Percentiles rank a stretch among this genome's conserved stretches.
Evolutionary conservation across 2,329 filamentous ascomycete species (phyloP).

Genomic region (Microdochium bolleyi): DNA sequence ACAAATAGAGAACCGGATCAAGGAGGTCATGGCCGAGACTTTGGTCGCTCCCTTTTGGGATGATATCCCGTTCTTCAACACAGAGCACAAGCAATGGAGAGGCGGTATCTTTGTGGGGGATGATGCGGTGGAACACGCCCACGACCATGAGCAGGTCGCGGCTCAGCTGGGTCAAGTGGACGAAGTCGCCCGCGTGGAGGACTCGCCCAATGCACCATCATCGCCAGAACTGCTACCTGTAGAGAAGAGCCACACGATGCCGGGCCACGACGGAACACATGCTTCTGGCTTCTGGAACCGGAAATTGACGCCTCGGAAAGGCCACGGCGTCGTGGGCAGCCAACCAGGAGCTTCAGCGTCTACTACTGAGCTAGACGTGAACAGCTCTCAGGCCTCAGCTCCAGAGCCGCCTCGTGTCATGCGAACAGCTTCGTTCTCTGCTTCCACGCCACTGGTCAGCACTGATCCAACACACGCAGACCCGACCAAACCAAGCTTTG

Average conservation of each 20-base stretch:
- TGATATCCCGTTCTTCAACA: constrained; percentile 84
- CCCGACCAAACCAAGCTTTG: constrained; percentile 47
- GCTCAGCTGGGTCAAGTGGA: constrained; percentile 39
- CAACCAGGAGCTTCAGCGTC: constrained; percentile 30
- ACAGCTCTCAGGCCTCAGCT: constrained; percentile 26
- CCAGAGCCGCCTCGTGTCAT: constrained; percentile 44
- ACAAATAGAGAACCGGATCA: constrained; percentile 90
- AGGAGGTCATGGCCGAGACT: constrained; percentile 88
- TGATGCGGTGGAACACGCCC: constrained; percentile 30
- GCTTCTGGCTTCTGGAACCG: constrained; percentile 41
- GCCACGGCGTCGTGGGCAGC: not conserved
- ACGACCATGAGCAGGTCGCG: constrained; percentile 26
- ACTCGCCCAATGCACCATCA: constrained; percentile 20
- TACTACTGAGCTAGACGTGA: constrained; percentile 40
- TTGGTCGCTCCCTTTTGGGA: constrained; percentile 94
- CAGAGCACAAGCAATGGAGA: constrained; percentile 66
- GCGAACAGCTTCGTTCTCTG: constrained; percentile 55
- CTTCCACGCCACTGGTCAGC: constrained; percentile 57
- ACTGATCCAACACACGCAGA: constrained; percentile 62
- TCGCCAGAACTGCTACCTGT: constrained; percentile 31
- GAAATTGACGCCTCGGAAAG: not conserved
- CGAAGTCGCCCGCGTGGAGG: constrained; percentile 36
- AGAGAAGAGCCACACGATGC: constrained; percentile 49
- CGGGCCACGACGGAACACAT: constrained; percentile 29
- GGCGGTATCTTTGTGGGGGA: constrained; percentile 73